Percentiles rank a stretch among this genome's conserved stretches.
phyloP scores from a whole-genome alignment of 495 filamentous ascomycete genomes.

The Rostrohypoxylon terebratum region DNA sequence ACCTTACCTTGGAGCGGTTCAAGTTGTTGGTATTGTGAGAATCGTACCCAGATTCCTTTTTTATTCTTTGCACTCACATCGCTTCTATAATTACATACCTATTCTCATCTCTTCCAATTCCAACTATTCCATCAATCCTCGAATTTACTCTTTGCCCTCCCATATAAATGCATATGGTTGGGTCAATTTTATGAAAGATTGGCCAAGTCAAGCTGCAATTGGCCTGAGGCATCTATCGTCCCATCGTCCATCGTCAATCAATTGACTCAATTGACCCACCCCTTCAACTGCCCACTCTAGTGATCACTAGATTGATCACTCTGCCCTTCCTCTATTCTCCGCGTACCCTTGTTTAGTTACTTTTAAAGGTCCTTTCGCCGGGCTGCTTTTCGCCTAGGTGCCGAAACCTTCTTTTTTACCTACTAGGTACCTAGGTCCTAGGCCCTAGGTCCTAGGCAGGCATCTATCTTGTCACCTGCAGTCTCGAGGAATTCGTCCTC shows the following conservation, averaged over 20 bases:
- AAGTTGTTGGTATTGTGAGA: neutral
- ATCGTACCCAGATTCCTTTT: neutral
- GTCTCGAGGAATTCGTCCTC: neutral
- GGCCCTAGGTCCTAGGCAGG: neutral
- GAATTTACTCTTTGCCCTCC: neutral
- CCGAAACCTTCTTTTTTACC: neutral
- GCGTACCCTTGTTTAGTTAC: neutral
- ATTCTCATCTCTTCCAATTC: neutral
- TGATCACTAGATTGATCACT: neutral
- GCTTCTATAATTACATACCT: neutral
- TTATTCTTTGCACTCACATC: neutral
- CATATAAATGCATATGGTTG: neutral
- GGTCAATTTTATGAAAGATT: neutral
- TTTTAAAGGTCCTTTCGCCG: neutral
- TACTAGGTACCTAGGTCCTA: too few relatives aligned
- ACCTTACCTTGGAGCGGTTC: neutral
- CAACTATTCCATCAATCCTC: neutral
- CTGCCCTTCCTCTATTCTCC: neutral
- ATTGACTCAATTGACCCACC: constrained; percentile 2
- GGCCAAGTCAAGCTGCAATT: constrained; percentile 4
- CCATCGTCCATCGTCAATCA: constrained; percentile 2
- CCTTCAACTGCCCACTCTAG: neutral
- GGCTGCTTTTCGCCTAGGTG: neutral
- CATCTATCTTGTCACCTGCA: neutral
- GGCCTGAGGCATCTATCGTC: constrained; percentile 8